Conservation (phyloP, 1,284 basidiomycete species). For the Phlebopus sp. region DNA sequence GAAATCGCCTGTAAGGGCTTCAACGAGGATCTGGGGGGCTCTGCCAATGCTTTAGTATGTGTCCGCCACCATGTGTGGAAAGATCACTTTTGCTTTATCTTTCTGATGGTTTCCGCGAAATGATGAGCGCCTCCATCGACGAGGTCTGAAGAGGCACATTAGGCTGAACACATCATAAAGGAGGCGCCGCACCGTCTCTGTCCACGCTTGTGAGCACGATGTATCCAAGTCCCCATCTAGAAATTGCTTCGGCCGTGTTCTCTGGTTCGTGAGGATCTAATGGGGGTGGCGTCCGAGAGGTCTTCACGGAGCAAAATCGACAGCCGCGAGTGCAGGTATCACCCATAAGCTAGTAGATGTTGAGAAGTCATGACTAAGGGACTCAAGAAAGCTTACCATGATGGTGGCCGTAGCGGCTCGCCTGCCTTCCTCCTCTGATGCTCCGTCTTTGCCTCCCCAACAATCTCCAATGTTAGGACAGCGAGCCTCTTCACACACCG, state of each 20-base stretch:
- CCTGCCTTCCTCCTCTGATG: constrained; percentile 71
- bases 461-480: constrained; percentile 99
- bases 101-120: constrained; percentile 91
- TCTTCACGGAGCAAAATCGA: constrained; percentile 98
- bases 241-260: constrained; percentile 97
- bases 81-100: constrained; percentile 90
- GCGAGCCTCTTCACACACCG: constrained; percentile 97
- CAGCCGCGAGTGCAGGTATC: constrained; percentile 98
- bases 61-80: constrained; percentile 1
- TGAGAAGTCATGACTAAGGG: constrained; percentile 7
- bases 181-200: constrained; percentile 71
- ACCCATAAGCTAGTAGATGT: constrained; percentile 78
- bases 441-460: constrained; percentile 88
- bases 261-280: constrained; percentile 97
- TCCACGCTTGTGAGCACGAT: constrained; percentile 98
- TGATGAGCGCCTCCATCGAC: constrained; percentile 90
- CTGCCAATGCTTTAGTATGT: constrained; percentile 36
- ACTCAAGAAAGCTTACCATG: constrained; percentile 64
- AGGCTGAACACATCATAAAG: constrained; percentile 2
- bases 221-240: constrained; percentile 97
- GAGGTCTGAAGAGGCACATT: constrained; percentile 58
- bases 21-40: constrained; percentile 93
- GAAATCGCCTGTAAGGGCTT: constrained; percentile 97
- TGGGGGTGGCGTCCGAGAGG: constrained; percentile 83
- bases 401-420: constrained; percentile 96